Conservation (phyloP, 1,284 basidiomycete species). For the Rhodotorula sp. region DNA sequence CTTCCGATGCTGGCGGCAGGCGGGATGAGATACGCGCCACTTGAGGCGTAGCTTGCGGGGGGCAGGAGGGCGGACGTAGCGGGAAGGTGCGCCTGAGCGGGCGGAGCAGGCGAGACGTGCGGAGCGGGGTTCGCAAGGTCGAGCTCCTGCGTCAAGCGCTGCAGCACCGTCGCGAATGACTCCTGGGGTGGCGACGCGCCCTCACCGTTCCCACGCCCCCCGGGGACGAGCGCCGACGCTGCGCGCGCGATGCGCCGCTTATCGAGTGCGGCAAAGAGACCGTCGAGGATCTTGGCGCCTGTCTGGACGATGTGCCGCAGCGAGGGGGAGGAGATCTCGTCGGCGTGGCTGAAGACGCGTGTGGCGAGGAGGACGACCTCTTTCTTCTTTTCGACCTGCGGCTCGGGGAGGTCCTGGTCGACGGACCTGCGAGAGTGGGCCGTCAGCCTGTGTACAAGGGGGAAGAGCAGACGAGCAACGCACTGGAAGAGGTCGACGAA, state of each 20-base stretch:
- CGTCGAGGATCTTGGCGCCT: conserved; percentile 30
- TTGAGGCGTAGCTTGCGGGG: conserved; percentile 2
- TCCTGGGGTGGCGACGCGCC: conserved; percentile 10
- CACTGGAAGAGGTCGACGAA: conserved; percentile 32
- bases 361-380: conserved; percentile 23
- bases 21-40: background rate
- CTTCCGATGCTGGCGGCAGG: background rate
- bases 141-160: conserved; percentile 10
- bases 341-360: conserved; percentile 28
- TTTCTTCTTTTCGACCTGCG: conserved; percentile 27
- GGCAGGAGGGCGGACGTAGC: background rate
- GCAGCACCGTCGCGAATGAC: conserved; percentile 20
- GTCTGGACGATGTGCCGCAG: conserved; percentile 26
- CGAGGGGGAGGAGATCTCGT: conserved; percentile 13
- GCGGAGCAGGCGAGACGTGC: background rate
- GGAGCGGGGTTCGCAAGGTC: background rate
- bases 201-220: background rate
- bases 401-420: conserved; percentile 20
- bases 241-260: conserved; percentile 28
- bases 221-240: conserved; percentile 16
- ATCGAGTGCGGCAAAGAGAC: conserved; percentile 36
- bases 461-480: background rate
- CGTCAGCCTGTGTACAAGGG: background rate
- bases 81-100: background rate
- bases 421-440: conserved; percentile 1